Evolutionary conservation across 2,329 filamentous ascomycete genomes (phyloP).

Genomic region (Stylonectria norvegica): DNA sequence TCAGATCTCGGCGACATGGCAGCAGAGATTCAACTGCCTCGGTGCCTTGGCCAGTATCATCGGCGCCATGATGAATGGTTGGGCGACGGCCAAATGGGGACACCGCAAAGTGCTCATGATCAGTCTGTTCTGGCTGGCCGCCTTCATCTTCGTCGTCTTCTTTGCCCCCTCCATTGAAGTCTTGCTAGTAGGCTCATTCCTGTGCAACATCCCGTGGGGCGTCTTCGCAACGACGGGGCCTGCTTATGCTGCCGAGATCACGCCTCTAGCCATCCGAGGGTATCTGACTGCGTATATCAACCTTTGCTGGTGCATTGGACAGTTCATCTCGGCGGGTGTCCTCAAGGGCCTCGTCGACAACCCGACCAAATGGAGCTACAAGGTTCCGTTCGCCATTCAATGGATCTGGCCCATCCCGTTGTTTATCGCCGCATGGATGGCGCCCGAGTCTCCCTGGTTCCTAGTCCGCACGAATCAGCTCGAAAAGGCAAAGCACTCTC

Average conservation of each 20-base stretch:
- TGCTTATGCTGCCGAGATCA: conserved; percentile 43
- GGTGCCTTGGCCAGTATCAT: conserved; percentile 37
- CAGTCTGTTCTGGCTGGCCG: conserved; percentile 38
- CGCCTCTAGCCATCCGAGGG: conserved; percentile 39
- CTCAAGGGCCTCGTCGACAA: conserved; percentile 37
- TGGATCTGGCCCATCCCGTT: conserved; percentile 38
- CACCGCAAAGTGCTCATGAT: conserved; percentile 43
- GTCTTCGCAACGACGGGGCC: conserved; percentile 44
- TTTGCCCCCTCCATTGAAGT: conserved; percentile 44
- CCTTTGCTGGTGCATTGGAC: conserved; percentile 43
- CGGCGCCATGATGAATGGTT: conserved; percentile 42
- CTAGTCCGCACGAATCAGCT: conserved; percentile 33
- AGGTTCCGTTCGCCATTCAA: conserved; percentile 40
- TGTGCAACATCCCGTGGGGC: conserved; percentile 45
- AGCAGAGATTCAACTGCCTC: conserved; percentile 43
- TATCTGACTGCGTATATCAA: conserved; percentile 44
- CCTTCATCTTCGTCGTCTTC: conserved; percentile 48
- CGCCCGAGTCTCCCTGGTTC: conserved; percentile 38
- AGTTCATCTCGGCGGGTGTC: conserved; percentile 41
- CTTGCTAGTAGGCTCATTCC: conserved; percentile 43
- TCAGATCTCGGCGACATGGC: conserved; percentile 50
- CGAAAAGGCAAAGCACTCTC: conserved; percentile 30
- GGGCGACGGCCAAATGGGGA: conserved; percentile 39
- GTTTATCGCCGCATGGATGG: conserved; percentile 30
- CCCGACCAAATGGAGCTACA: conserved; percentile 36